Conservation (phyloP, 2,329 filamentous ascomycete species). For the Fusarium agapanthi region DNA sequence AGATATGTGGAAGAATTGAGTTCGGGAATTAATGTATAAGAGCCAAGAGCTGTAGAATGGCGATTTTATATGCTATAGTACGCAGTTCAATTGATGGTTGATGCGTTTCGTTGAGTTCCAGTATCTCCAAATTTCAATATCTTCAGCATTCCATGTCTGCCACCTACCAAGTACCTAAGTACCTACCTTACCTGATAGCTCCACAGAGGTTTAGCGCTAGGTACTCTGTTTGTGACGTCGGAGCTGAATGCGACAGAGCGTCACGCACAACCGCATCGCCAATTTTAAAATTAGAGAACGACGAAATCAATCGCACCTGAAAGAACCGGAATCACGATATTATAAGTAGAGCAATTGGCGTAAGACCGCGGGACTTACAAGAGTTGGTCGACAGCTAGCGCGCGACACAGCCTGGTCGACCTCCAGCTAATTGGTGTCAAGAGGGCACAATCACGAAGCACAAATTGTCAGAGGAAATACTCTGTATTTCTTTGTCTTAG, state of each 20-base stretch:
- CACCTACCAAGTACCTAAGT: too few relatives aligned
- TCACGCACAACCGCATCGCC: constrained; percentile 7
- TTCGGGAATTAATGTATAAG: not conserved
- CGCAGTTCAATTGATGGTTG: not conserved
- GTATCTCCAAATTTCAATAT: not conserved
- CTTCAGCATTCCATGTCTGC: not conserved
- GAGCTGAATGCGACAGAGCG: not conserved
- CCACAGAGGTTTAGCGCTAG: not conserved
- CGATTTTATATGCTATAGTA: not conserved
- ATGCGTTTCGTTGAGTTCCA: not conserved
- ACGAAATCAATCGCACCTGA: not conserved
- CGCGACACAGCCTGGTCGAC: not conserved
- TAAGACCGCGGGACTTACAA: not conserved
- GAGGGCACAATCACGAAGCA: constrained; percentile 8
- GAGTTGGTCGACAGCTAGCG: not conserved
- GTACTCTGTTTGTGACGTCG: constrained; percentile 18
- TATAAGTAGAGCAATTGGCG: not conserved
- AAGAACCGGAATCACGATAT: not conserved
- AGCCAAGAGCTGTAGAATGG: not conserved
- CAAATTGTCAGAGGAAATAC: constrained; percentile 25
- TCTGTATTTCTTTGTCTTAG: constrained; percentile 42
- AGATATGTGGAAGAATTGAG: not conserved
- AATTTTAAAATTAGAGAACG: not conserved
- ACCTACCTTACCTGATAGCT: not conserved
- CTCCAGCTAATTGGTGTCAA: not conserved